Evolutionary conservation across 192 early-diverging fungal species (phyloP), one percentile per base, ranked within the genome.

Genomic region (Pilobolus umbonatus): DNA sequence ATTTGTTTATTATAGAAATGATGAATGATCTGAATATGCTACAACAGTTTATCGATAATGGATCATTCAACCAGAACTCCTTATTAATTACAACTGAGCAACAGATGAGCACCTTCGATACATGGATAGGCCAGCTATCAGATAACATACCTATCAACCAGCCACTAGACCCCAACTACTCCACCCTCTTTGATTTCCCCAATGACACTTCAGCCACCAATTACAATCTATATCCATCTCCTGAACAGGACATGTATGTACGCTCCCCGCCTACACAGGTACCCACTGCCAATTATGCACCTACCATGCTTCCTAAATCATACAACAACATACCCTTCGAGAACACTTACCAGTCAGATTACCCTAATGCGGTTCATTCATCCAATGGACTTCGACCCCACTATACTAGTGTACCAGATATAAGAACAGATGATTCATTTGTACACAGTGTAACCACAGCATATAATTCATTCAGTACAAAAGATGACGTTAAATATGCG

Each of bases 101-200:
- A 6, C 55, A 64, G 24, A 30, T 57, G 10, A 29, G 10, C 0
- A 39, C 49, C 11, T 49, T 64, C 14, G 57, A 64, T 57, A 38
- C 36, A n/a, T 64, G 62, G 62, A 22, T 64, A 5, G 43, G 47
- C 26, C 62, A 64, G 34, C 28, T 64, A 28, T 50, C 62, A 24
- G 55, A 39, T 7, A 64, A 26, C 32, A 57, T 64, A 21, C 29
- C 31, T 9, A 24, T 46, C 10, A 45, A 40, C 11, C 38, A 40
- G n/a, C 38, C 3, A 7, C 38, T n/a, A n/a, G n/a, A 35, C 31
- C 26, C 22, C 31, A 9, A 49, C 50, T 6, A 35, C 14, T 29
- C 17, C 48, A 15, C 10, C 14, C 4, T 11, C 28, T 15, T 26
- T 15, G 12, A 19, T n/a, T 30, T 50, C 25, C 22, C 9, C 26